Evolutionary conservation across 1,284 basidiomycete species (phyloP), one percentile per base, ranked within the genome.

Genomic region (Fomitopsis palustris): DNA sequence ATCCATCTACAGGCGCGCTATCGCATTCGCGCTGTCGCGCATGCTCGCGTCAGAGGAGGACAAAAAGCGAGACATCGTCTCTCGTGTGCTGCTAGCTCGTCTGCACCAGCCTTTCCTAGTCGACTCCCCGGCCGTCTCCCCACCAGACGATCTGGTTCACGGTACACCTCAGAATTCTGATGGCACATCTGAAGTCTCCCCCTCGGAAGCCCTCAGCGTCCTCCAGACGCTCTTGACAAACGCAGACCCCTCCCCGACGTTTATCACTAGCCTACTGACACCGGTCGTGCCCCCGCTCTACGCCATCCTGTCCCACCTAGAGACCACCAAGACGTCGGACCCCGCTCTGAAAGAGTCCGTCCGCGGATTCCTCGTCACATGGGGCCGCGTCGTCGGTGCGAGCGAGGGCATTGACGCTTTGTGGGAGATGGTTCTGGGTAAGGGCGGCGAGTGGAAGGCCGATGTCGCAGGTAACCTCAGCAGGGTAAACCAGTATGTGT

Each of bases 201-300:
- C 81, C 19, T 69, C 75, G 3, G 70, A 70, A 10, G 77, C 82
- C 2, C 69, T 90, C 23, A 71, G 74, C 7, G 79, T 71, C 2
- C 69, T 91, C 8, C 75, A 84, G 56, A 78, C 75, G 2, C 75
- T 93, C 25, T 72, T 93, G 3, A 79, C 84, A 6, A 90, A 93
- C 64, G 85, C 87, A 5, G 92, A 95, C 62, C 92, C 92, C 3
- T 87, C 90, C 1, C 88, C 91, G 0, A 72, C 75, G 2, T 79
- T 92, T 39, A 81, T 92, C 49, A 80, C 86, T 0, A 72, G 75
- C 16, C 66, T 94, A 6, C 72, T 95, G 16, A 84, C 85, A 2
- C 89, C 92, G 0, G 83, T 95, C 49, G 66, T 90, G 0, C 75
- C 87, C 0, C 74, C 84, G 1, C 70, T 96, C 2, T 93, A 93